Evolutionary conservation across 768 basidiomycete species (phyloP).

Genomic region (Pulveroboletus ravenelii): DNA sequence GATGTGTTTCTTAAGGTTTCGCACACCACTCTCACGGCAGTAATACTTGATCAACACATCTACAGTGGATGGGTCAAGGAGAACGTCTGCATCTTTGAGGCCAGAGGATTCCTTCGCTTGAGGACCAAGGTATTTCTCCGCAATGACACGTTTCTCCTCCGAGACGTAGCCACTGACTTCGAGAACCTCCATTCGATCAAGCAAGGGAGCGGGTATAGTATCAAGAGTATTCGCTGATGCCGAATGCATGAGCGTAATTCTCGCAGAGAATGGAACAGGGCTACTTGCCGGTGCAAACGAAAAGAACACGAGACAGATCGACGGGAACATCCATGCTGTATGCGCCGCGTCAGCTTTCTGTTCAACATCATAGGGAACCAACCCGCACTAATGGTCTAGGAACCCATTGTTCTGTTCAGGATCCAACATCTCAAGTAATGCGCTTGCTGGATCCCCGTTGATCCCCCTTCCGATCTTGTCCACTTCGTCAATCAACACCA

Average conservation of each 20-base stretch:
- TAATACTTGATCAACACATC: slow-evolving; percentile 94
- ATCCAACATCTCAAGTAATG: slow-evolving; percentile 88
- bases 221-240: slow-evolving; percentile 79
- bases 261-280: not conserved
- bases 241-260: slow-evolving; percentile 4
- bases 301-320: slow-evolving; percentile 91
- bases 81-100: slow-evolving; percentile 78
- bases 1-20: slow-evolving; percentile 97
- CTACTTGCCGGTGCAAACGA: slow-evolving; percentile 80
- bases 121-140: slow-evolving; percentile 81
- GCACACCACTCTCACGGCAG: slow-evolving; percentile 93
- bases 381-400: slow-evolving; percentile 86
- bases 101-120: slow-evolving; percentile 92
- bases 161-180: slow-evolving; percentile 94
- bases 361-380: not conserved
- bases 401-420: slow-evolving; percentile 94
- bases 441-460: slow-evolving; percentile 91
- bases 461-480: slow-evolving; percentile 92
- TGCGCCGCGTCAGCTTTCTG: slow-evolving; percentile 1
- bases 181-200: slow-evolving; percentile 95
- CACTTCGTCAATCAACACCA: slow-evolving; percentile 92
- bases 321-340: slow-evolving; percentile 94
- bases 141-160: slow-evolving; percentile 88
- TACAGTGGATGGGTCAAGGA: slow-evolving; percentile 70
- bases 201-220: slow-evolving; percentile 88